phyloP scores from a whole-genome alignment of 495 filamentous ascomycete species.

The Penicillium coprophilum region DNA sequence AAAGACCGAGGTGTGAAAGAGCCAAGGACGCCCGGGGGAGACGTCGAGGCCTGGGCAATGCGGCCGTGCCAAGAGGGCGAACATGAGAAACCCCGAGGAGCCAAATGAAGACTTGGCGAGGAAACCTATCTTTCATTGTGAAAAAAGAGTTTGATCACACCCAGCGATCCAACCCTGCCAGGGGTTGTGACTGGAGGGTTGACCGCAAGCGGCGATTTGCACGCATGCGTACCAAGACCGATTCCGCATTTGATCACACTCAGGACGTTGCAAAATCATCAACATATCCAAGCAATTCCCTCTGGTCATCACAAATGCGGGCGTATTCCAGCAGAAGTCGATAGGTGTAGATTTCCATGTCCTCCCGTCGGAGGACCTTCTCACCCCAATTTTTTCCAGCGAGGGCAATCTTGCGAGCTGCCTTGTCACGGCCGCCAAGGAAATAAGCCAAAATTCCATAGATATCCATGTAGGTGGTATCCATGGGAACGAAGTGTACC shows the following conservation, averaged over 20 bases:
- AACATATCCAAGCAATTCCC: conserved; percentile 14
- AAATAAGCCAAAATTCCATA: conserved; percentile 44
- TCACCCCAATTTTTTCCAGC: conserved; percentile 44
- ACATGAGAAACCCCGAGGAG: neutral
- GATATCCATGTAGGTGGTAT: conserved; percentile 41
- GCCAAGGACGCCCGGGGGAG: neutral
- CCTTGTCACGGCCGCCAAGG: conserved; percentile 33
- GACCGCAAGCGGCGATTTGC: neutral
- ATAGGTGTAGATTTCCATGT: conserved; percentile 44
- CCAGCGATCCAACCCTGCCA: neutral
- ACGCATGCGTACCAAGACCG: neutral
- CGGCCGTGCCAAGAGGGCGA: neutral
- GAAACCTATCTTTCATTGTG: neutral
- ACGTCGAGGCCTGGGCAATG: neutral
- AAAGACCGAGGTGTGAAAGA: neutral
- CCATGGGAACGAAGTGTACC: conserved; percentile 54
- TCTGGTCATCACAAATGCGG: conserved; percentile 18
- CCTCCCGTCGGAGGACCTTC: conserved; percentile 37
- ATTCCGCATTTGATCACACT: neutral
- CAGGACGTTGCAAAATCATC: conserved; percentile 2
- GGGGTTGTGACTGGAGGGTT: neutral
- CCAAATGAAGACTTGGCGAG: neutral
- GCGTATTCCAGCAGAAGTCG: conserved; percentile 45
- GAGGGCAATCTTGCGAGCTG: conserved; percentile 44
- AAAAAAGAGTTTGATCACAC: neutral